Evolutionary conservation across 2,329 filamentous ascomycete species (phyloP).

Genomic region (Alternaria atra): DNA sequence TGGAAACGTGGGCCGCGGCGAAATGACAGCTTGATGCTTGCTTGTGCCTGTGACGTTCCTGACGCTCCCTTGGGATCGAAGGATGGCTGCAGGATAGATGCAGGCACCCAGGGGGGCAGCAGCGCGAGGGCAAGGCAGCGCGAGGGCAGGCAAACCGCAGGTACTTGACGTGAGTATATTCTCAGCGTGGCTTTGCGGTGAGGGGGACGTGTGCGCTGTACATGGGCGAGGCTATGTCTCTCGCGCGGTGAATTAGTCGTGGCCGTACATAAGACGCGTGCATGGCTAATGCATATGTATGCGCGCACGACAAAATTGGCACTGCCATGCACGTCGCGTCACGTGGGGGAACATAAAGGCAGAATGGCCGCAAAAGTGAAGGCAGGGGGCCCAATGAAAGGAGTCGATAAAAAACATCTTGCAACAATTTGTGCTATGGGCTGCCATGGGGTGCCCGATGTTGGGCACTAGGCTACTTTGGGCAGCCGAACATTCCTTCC

Average conservation of each 20-base stretch:
- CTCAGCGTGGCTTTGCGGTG: conserved; percentile 15
- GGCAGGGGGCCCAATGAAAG: conserved; percentile 24
- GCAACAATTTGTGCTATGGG: conserved; percentile 17
- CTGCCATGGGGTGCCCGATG: conserved; percentile 22
- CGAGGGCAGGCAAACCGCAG: background rate
- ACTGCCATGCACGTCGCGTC: conserved; percentile 28
- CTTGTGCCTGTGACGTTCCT: conserved; percentile 21
- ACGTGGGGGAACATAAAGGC: conserved; percentile 23
- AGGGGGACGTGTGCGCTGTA: conserved; percentile 8
- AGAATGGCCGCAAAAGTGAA: conserved; percentile 18
- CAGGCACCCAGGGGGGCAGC: background rate
- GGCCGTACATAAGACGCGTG: conserved; percentile 34
- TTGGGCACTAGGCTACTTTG: conserved; percentile 13
- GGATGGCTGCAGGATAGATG: background rate
- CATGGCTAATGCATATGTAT: conserved; percentile 31
- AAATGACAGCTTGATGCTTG: conserved; percentile 32
- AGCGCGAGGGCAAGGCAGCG: conserved; percentile 9
- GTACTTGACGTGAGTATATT: background rate
- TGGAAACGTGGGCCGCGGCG: conserved; percentile 26
- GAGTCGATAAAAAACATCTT: conserved; percentile 29
- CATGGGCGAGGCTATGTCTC: conserved; percentile 18
- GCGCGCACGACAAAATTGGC: conserved; percentile 12
- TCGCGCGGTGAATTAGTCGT: conserved; percentile 26
- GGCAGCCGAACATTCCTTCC: conserved; percentile 32
- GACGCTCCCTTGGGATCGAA: conserved; percentile 11